Conservation (phyloP, 1,139 yeast genomes). For the Geotrichum phurueaensis region DNA sequence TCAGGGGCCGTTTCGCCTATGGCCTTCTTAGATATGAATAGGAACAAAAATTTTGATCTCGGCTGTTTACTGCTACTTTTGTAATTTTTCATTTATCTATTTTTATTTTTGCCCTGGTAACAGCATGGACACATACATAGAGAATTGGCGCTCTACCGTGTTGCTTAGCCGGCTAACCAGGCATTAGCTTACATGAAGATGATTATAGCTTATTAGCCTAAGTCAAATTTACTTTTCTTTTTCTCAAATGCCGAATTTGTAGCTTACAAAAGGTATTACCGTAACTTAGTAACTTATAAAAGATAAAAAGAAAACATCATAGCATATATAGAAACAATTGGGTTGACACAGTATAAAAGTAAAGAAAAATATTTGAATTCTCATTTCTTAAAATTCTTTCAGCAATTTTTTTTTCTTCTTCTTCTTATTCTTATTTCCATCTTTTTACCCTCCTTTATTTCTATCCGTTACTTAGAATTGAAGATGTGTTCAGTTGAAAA, state of each 20-base stretch:
- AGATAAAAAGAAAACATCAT: neutral
- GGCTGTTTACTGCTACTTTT: neutral
- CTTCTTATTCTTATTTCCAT: neutral
- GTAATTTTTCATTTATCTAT: neutral
- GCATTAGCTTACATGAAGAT: too few species aligned
- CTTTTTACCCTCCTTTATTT: neutral
- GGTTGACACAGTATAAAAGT: neutral
- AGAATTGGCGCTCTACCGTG: too few species aligned
- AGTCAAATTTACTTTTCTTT: neutral
- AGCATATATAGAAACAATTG: neutral
- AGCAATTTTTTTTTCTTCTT: neutral
- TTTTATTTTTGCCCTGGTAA: too few species aligned
- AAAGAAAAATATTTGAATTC: neutral
- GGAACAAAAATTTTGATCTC: neutral
- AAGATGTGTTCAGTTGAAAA: neutral
- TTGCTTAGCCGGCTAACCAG: too few species aligned
- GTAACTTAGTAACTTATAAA: neutral
- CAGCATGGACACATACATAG: too few species aligned
- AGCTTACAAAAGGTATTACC: neutral
- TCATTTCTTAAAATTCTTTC: neutral
- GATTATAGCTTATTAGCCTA: too few species aligned
- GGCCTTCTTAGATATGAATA: neutral
- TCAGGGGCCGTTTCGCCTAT: neutral
- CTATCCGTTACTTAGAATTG: neutral
- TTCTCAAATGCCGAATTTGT: neutral